phyloP scores from a whole-genome alignment of 495 filamentous ascomycete species.

The Neurospora sp. region DNA sequence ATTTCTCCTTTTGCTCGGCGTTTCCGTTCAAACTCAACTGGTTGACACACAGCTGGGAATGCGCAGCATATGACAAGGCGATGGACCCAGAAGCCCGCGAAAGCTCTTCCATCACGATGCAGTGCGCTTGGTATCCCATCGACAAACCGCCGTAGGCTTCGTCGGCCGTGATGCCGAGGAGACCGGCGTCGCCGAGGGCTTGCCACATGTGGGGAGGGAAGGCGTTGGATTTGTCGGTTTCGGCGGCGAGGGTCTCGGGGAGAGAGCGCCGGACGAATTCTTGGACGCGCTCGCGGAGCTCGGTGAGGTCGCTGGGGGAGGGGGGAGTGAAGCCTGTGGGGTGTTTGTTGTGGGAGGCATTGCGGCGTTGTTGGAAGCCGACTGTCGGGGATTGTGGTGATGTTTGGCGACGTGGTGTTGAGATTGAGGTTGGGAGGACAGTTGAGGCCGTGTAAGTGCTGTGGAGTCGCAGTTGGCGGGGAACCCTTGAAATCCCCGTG shows the following conservation, averaged over 20 bases:
- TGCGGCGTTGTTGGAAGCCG: too few species aligned
- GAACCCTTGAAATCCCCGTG: not conserved
- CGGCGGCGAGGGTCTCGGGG: constrained; percentile 68
- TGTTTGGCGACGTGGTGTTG: constrained; percentile 2
- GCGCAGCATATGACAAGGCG: constrained; percentile 84
- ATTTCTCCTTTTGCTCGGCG: constrained; percentile 63
- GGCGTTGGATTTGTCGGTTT: constrained; percentile 74
- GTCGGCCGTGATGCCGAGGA: constrained; percentile 89
- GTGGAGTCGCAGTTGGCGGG: constrained; percentile 6
- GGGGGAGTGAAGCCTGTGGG: constrained; percentile 75
- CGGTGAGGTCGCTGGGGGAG: constrained; percentile 60
- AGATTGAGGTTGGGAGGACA: constrained; percentile 1
- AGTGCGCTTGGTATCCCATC: constrained; percentile 96
- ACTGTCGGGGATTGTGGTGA: too few species aligned
- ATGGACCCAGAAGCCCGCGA: constrained; percentile 64
- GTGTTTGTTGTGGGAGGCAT: constrained; percentile 63
- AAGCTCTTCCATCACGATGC: constrained; percentile 88
- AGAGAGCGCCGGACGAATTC: constrained; percentile 87
- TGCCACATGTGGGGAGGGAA: constrained; percentile 90
- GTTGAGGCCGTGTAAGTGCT: constrained; percentile 3
- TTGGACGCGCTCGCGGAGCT: constrained; percentile 82
- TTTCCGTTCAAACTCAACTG: constrained; percentile 90
- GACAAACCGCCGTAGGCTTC: constrained; percentile 85
- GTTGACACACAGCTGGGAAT: constrained; percentile 86
- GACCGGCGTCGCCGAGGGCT: constrained; percentile 84